phyloP scores from a whole-genome alignment of 495 filamentous ascomycete species.

The Xylaria nigripes region DNA sequence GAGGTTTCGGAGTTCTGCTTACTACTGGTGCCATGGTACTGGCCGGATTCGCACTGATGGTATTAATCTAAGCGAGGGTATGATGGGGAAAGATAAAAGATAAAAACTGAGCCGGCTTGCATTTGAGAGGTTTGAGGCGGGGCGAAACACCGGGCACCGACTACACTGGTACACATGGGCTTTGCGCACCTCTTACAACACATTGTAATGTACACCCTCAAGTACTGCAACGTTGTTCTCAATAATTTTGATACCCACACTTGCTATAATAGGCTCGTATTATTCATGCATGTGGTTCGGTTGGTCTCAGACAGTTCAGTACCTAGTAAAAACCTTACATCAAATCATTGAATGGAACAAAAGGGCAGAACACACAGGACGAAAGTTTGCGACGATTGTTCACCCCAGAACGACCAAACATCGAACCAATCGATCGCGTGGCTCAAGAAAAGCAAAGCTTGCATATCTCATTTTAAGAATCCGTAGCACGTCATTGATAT shows the following conservation, averaged over 20 bases:
- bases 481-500: too few relatives aligned
- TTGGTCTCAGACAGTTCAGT: too few relatives aligned
- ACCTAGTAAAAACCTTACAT: too few relatives aligned
- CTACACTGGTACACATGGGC: neutral
- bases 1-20: conserved; percentile 14
- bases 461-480: too few relatives aligned
- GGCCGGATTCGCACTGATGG: conserved; percentile 16
- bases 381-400: too few relatives aligned
- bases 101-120: neutral
- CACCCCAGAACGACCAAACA: too few relatives aligned
- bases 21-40: conserved; percentile 17
- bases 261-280: neutral
- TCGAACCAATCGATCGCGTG: too few relatives aligned
- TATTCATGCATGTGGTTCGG: neutral
- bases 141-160: neutral
- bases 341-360: too few relatives aligned
- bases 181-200: too few relatives aligned
- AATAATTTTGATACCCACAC: neutral
- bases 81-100: neutral
- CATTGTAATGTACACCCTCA: too few relatives aligned
- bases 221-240: neutral
- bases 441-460: too few relatives aligned
- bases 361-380: too few relatives aligned
- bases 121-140: neutral
- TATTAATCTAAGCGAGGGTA: neutral